A percentile compares a stretch with the other conserved stretches of the same genome.
phyloP scores from a whole-genome alignment of 805 yeast species.

The Lachancea waltii region DNA sequence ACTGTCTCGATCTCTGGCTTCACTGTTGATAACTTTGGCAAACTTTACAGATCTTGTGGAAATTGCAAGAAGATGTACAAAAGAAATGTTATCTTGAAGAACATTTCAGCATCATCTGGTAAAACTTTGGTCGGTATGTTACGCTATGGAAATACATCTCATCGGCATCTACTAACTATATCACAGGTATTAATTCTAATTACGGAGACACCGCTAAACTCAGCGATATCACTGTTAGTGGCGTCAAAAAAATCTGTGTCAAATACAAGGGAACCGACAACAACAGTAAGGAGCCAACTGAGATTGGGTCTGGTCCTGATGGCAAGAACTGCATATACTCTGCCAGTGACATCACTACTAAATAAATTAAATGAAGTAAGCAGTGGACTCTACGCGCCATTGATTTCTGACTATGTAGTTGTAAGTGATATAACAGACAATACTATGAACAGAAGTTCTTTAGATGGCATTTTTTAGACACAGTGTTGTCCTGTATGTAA shows the following conservation, averaged over 20 bases:
- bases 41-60: slow-evolving; percentile 2
- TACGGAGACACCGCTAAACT: neutral
- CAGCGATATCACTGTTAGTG: neutral
- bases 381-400: too few species aligned
- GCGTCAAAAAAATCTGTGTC: slow-evolving; percentile 1
- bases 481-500: too few species aligned
- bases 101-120: neutral
- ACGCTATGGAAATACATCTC: neutral
- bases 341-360: neutral
- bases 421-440: too few species aligned
- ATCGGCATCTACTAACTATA: neutral
- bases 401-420: too few species aligned
- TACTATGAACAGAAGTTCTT: too few species aligned
- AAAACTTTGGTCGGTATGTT: neutral
- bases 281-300: slow-evolving; percentile 1
- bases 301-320: neutral
- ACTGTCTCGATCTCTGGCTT: slow-evolving; percentile 1
- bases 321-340: neutral
- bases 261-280: slow-evolving; percentile 1
- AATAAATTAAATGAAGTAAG: too few species aligned
- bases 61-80: slow-evolving; percentile 2
- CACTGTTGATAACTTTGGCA: neutral
- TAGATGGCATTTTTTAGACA: too few species aligned
- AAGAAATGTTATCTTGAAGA: neutral
- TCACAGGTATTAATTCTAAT: neutral